Evolutionary conservation across 345 rosid genomes (phyloP).

Genomic region (Durio zibethinus): DNA sequence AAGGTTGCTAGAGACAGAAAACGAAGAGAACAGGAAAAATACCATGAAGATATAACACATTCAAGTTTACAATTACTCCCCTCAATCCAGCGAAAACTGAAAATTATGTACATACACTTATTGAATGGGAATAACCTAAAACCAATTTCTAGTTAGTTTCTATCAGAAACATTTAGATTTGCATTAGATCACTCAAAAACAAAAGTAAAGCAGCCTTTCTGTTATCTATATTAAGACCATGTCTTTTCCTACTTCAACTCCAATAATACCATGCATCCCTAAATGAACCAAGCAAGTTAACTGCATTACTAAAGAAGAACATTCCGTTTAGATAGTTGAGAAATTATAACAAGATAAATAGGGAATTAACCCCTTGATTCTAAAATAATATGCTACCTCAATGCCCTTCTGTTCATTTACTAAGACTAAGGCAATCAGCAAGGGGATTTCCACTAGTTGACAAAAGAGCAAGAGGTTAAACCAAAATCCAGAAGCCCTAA

Average conservation of each 20-base stretch:
- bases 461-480: neutral
- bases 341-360: neutral
- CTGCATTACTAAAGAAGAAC: neutral
- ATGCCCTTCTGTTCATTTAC: neutral
- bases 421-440: neutral
- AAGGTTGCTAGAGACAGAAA: neutral
- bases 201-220: neutral
- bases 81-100: neutral
- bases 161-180: neutral
- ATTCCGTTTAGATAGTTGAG: neutral
- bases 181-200: neutral
- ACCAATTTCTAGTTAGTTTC: neutral
- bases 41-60: neutral
- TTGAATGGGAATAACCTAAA: neutral
- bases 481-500: neutral
- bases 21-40: neutral
- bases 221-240: neutral
- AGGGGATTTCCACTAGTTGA: neutral
- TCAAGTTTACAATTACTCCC: neutral
- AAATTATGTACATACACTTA: neutral
- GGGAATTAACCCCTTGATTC: neutral
- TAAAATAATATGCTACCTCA: neutral
- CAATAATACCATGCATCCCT: neutral
- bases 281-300: neutral
- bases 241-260: neutral